Evolutionary conservation across 1,284 basidiomycete genomes (phyloP), one percentile per base, ranked within the genome.

Genomic region (Bondarzewia mesenterica): DNA sequence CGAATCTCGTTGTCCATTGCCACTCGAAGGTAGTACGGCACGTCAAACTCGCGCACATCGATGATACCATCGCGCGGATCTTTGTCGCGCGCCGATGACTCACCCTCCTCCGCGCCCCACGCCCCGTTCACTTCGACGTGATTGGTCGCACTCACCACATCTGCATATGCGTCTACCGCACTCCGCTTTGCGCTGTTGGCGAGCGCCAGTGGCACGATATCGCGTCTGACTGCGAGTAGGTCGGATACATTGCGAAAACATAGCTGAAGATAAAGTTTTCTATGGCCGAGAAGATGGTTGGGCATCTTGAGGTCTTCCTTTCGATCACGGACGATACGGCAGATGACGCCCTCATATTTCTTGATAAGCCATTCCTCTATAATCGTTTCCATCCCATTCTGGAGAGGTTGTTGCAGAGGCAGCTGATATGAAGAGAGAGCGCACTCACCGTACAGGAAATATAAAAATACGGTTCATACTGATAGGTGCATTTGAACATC

Each of bases 1-100:
- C 96, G 93, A 48, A 99, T 80, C 50, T 97, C 93, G 63, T 95
- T 93, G 75, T 99, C 96, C 64, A 99, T 99, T 20, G 96, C 94
- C 16, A 98, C 93, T 26, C 96, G 93, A 29, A 98, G 76, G 66
- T 99, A 97, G 66, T 99, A 99, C 1, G 93, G 90, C 21, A 99
- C 90, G 64, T 99, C 96, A 68, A 89, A 98, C 65, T 99, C 96
- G 41, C 95, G 81, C 44, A 96, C 80, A 63, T 99, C 96, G 62
- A 96, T 82, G 60, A 99, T 92, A 56, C 83, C 87, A 48, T 97
- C 93, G 44, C 84, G 76, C 6, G 95, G 91, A 60, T 95, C 93
- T 55, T 75, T 75, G 54, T 90, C 85, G 53, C 74, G 71, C 44
- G 68, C 70, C 27, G 68, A 64, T 45, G 67, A 66, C 46, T 64